phyloP scores from a whole-genome alignment of 2,329 filamentous ascomycete species.

The Sarocladium strictum region DNA sequence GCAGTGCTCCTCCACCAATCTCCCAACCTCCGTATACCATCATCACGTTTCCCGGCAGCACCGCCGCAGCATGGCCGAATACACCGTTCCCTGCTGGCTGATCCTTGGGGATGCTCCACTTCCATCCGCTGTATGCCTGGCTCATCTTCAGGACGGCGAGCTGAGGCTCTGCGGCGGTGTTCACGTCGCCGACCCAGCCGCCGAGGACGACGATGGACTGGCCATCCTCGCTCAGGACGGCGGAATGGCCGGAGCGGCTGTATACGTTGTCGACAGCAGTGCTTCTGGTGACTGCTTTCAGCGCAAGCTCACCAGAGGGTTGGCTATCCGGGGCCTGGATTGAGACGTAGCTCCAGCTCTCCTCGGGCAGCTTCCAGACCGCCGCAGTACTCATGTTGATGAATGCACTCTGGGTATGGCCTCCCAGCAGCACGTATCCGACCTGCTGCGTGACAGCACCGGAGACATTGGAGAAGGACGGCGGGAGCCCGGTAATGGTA shows the following conservation, averaged over 20 bases:
- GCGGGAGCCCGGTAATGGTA: conserved; percentile 66
- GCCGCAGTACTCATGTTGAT: conserved; percentile 93
- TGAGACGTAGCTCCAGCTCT: conserved; percentile 76
- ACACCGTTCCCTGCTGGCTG: conserved; percentile 40
- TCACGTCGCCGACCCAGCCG: conserved; percentile 84
- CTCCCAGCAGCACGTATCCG: conserved; percentile 76
- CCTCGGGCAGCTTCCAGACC: conserved; percentile 78
- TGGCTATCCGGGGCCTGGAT: conserved; percentile 41
- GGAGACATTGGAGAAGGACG: conserved; percentile 63
- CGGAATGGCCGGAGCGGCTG: conserved; percentile 82
- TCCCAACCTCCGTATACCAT: conserved; percentile 60
- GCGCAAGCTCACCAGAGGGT: not conserved
- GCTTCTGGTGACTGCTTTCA: conserved; percentile 18
- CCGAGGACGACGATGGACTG: conserved; percentile 72
- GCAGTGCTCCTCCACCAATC: conserved; percentile 30
- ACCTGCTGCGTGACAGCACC: conserved; percentile 65
- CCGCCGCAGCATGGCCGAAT: conserved; percentile 57
- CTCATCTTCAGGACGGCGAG: conserved; percentile 72
- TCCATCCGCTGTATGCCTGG: conserved; percentile 68
- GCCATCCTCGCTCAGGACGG: conserved; percentile 75
- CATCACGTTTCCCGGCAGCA: conserved; percentile 63
- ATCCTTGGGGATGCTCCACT: conserved; percentile 57
- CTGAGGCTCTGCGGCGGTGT: conserved; percentile 73
- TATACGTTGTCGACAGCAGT: conserved; percentile 44
- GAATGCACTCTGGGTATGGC: conserved; percentile 77